These are phyloP conservation scores for Rhodotorula sp. DNA, from an alignment of 1,284 basidiomycete genomes.

Conservation along the genomic window DNA sequence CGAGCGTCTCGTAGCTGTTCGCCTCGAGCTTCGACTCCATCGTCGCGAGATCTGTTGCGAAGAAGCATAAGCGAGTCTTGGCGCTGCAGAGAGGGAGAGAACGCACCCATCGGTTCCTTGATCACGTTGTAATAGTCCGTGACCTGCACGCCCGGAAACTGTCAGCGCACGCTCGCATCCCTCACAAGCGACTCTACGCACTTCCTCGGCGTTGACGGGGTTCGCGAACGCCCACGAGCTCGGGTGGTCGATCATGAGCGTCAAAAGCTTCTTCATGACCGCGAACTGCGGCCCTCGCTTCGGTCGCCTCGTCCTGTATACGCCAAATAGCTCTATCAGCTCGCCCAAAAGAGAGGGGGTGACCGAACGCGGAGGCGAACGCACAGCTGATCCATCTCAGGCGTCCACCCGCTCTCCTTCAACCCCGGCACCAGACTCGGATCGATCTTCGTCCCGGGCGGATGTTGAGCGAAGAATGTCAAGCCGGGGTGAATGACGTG, in stretches of 20 bases:
- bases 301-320: slow-evolving; percentile 54
- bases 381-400: slow-evolving; percentile 74
- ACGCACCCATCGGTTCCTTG: slow-evolving; percentile 87
- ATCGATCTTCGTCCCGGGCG: slow-evolving; percentile 39
- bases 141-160: slow-evolving; percentile 29
- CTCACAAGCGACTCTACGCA: slow-evolving; percentile 46
- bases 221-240: slow-evolving; percentile 82
- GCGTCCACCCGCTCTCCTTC: slow-evolving; percentile 86
- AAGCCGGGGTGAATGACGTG: slow-evolving; percentile 84
- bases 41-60: slow-evolving; percentile 70
- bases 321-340: too few relatives aligned
- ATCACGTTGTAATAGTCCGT: slow-evolving; percentile 86
- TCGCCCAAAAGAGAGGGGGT: not conserved
- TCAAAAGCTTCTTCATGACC: slow-evolving; percentile 77
- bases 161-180: not conserved
- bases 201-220: slow-evolving; percentile 80
- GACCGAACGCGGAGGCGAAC: slow-evolving; percentile 43
- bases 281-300: slow-evolving; percentile 59
- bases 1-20: slow-evolving; percentile 68
- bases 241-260: slow-evolving; percentile 75
- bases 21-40: slow-evolving; percentile 91
- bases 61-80: not conserved
- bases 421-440: slow-evolving; percentile 68
- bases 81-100: not conserved
- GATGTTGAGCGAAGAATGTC: slow-evolving; percentile 60